These are phyloP conservation scores for Colletotrichum somersetense DNA, from an alignment of 2,329 filamentous ascomycete genomes.

Conservation along the genomic window DNA sequence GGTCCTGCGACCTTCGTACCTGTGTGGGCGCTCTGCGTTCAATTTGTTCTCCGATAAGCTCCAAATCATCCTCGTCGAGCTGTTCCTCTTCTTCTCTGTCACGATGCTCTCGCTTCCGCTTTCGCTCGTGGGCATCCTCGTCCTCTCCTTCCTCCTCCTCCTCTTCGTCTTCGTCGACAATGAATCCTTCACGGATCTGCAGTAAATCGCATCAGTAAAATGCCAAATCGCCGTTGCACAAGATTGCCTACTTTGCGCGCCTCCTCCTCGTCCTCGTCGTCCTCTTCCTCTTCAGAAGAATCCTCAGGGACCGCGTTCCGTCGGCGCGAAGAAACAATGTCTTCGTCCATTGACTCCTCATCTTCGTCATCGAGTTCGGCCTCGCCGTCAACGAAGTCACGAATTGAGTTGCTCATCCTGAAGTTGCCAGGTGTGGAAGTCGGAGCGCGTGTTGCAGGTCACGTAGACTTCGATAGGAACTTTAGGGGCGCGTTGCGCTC, in stretches of 20 bases:
- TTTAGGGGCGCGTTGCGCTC: conserved; percentile 14
- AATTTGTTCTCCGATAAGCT: conserved; percentile 88
- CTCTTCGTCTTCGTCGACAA: conserved; percentile 91
- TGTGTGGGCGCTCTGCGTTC: conserved; percentile 77
- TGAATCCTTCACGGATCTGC: conserved; percentile 93
- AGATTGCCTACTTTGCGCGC: conserved; percentile 73
- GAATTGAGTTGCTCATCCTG: conserved; percentile 73
- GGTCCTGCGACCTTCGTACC: conserved; percentile 63
- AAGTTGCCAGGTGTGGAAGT: conserved; percentile 7
- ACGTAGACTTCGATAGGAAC: conserved; percentile 10
- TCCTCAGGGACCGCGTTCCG: conserved; percentile 73
- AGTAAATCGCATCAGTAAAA: conserved; percentile 7
- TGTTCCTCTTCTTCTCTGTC: conserved; percentile 89
- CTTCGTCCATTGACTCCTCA: conserved; percentile 85
- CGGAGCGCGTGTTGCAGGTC: conserved; percentile 15
- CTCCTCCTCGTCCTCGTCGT: conserved; percentile 91
- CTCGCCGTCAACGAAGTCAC: conserved; percentile 84
- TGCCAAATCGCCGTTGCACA: conserved; percentile 33
- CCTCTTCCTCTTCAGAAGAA: conserved; percentile 92
- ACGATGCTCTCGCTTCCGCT: conserved; percentile 80
- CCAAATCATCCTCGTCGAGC: conserved; percentile 95
- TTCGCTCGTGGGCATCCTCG: conserved; percentile 65
- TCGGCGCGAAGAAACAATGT: conserved; percentile 68
- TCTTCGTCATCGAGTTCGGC: conserved; percentile 89
- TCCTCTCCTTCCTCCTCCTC: conserved; percentile 77